These are phyloP conservation scores for Andrographis paniculata DNA, from an alignment of 305 asterid genomes.

Conservation along the genomic window DNA sequence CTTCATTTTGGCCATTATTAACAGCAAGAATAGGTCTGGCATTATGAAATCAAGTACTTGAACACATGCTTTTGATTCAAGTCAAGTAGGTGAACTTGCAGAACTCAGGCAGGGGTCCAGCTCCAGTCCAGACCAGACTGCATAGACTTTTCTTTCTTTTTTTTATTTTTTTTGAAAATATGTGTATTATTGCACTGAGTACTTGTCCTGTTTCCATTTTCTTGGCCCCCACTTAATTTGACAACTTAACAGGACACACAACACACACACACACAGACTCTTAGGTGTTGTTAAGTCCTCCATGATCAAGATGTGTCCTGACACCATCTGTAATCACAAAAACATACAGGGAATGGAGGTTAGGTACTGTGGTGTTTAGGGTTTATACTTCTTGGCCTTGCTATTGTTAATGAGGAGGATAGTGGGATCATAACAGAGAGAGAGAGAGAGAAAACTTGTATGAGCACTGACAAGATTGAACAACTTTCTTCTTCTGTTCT, in stretches of 20 bases:
- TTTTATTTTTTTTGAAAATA: neutral
- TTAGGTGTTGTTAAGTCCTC: neutral
- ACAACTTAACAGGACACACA: neutral
- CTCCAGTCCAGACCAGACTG: too few relatives aligned
- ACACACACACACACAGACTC: neutral
- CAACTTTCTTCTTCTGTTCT: neutral
- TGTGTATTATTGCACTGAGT: neutral
- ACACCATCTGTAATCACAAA: neutral
- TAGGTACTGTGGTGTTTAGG: neutral
- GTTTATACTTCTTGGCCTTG: neutral
- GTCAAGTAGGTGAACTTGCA: neutral
- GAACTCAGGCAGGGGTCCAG: neutral
- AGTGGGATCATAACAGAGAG: too few relatives aligned
- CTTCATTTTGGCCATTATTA: constrained; percentile 19
- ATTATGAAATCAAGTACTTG: neutral
- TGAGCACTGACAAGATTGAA: neutral
- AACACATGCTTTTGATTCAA: neutral
- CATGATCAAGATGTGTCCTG: neutral
- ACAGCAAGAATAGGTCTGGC: neutral
- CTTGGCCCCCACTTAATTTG: constrained; percentile 1
- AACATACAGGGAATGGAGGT: neutral
- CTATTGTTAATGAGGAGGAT: too few relatives aligned
- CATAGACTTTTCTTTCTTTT: neutral
- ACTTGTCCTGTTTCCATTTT: neutral
- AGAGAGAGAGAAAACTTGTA: too few relatives aligned